phyloP scores from a whole-genome alignment of 148 eudicot species.

The Polygonum maritimum region DNA sequence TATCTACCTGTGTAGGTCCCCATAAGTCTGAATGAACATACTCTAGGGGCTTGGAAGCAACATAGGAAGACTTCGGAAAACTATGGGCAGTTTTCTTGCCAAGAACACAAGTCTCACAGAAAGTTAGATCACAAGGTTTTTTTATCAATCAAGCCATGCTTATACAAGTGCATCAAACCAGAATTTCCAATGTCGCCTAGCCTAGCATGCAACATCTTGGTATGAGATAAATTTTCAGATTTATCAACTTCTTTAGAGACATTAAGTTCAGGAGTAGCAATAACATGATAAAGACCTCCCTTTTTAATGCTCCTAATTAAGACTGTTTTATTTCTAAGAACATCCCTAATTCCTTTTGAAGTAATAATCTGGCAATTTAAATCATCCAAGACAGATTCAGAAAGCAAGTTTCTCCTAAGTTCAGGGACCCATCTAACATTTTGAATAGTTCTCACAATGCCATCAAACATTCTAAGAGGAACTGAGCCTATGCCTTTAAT shows the following conservation, averaged over 20 bases:
- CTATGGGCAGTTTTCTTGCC: neutral
- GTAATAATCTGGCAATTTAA: neutral
- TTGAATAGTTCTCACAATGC: neutral
- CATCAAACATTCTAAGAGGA: neutral
- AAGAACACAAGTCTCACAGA: neutral
- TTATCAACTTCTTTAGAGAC: neutral
- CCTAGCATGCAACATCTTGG: neutral
- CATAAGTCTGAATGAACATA: neutral
- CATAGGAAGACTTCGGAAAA: neutral
- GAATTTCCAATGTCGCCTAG: neutral
- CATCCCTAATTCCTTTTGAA: neutral
- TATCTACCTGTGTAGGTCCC: neutral
- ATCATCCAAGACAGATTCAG: neutral
- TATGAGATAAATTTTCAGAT: neutral
- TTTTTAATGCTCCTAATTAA: neutral
- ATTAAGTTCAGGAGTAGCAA: neutral
- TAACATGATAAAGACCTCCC: neutral
- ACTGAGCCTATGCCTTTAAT: neutral
- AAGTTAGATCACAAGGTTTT: neutral
- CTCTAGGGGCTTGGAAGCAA: neutral
- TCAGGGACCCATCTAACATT: neutral
- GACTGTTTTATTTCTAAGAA: neutral
- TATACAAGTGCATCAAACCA: neutral
- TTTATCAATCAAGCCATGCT: neutral
- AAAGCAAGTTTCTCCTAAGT: neutral